phyloP scores from a whole-genome alignment of 768 basidiomycete genomes.

The Clitopilus hobsonii region DNA sequence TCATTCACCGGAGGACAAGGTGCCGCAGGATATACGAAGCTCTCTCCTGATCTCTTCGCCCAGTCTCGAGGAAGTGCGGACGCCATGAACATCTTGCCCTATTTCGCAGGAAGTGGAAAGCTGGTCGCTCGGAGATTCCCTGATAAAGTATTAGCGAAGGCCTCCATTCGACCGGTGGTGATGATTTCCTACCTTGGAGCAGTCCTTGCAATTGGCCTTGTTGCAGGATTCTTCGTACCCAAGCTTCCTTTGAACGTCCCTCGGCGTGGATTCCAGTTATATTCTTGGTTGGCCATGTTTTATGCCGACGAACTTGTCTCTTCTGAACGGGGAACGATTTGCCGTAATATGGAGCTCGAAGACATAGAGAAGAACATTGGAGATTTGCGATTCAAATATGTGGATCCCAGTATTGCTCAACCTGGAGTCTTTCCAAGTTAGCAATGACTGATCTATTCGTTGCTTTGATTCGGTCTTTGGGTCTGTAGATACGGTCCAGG shows the following conservation, averaged over 20 bases:
- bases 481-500: too few species aligned
- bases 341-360: constrained; percentile 22
- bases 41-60: constrained; percentile 27
- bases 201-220: constrained; percentile 16
- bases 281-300: constrained; percentile 27
- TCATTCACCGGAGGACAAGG: constrained; percentile 33
- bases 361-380: constrained; percentile 23
- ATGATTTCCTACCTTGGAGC: constrained; percentile 21
- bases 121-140: constrained; percentile 28
- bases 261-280: constrained; percentile 23
- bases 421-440: too few species aligned
- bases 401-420: background rate
- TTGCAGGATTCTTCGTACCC: constrained; percentile 25
- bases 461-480: too few species aligned
- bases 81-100: constrained; percentile 35
- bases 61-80: constrained; percentile 31
- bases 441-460: too few species aligned
- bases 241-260: constrained; percentile 22
- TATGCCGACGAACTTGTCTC: constrained; percentile 20
- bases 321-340: constrained; percentile 7
- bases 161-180: constrained; percentile 17
- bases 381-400: constrained; percentile 22
- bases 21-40: constrained; percentile 30
- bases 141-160: constrained; percentile 23
- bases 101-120: constrained; percentile 32